phyloP scores from a whole-genome alignment of 225 moss, liverwort and hornwort genomes.

The Rhytidiadelphus loreus region DNA sequence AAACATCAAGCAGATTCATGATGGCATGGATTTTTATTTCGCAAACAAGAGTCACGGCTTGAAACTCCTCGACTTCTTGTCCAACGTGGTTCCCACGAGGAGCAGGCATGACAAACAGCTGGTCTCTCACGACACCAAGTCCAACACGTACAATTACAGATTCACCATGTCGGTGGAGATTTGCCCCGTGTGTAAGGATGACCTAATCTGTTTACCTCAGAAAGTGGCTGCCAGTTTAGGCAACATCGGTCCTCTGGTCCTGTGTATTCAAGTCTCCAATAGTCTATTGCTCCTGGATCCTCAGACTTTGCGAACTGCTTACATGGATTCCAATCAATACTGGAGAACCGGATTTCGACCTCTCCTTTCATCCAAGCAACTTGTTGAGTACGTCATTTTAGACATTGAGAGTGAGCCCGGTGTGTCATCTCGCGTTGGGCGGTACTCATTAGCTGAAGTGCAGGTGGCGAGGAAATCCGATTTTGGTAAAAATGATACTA shows the following conservation, averaged over 20 bases:
- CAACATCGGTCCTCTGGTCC: conserved; percentile 80
- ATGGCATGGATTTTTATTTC: conserved; percentile 89
- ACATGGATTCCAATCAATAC: conserved; percentile 75
- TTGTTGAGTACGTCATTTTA: conserved; percentile 79
- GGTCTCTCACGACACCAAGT: conserved; percentile 91
- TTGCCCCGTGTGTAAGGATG: conserved; percentile 86
- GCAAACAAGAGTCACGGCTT: conserved; percentile 86
- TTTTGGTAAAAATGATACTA: conserved; percentile 89
- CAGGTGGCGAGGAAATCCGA: conserved; percentile 86
- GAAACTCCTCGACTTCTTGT: conserved; percentile 82
- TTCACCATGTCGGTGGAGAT: conserved; percentile 98
- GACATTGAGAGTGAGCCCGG: conserved; percentile 73
- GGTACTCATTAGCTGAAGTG: conserved; percentile 57
- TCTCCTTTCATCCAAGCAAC: conserved; percentile 66
- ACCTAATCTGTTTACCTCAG: conserved; percentile 80
- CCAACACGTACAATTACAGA: conserved; percentile 84
- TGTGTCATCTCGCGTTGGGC: conserved; percentile 44
- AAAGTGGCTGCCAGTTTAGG: conserved; percentile 75
- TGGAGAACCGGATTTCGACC: conserved; percentile 83
- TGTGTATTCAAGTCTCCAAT: conserved; percentile 81
- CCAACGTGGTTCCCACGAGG: conserved; percentile 74
- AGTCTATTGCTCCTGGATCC: conserved; percentile 77
- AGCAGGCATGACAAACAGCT: conserved; percentile 94
- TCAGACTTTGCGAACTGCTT: conserved; percentile 63
- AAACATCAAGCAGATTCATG: conserved; percentile 96